phyloP scores from a whole-genome alignment of 2,329 filamentous ascomycete genomes.

The Curvularia sp. region DNA sequence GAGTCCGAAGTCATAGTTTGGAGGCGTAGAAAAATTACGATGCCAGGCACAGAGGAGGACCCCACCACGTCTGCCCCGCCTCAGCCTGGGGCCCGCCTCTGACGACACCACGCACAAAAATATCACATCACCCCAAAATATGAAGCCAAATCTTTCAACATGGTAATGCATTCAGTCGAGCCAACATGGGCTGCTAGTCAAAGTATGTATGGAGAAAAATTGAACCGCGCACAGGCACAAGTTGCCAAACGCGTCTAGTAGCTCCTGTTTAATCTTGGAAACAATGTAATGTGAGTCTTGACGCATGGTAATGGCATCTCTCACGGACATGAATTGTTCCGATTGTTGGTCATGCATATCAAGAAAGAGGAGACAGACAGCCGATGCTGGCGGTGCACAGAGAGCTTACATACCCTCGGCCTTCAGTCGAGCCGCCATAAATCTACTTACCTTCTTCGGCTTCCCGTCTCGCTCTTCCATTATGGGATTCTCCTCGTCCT shows the following conservation, averaged over 20 bases:
- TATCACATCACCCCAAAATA: not conserved
- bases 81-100: not conserved
- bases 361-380: not conserved
- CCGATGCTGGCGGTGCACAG: not conserved
- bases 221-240: constrained; percentile 42
- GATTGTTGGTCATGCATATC: constrained; percentile 3
- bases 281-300: constrained; percentile 48
- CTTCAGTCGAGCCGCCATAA: constrained; percentile 72
- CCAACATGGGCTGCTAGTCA: not conserved
- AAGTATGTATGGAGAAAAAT: constrained; percentile 36
- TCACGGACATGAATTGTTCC: constrained; percentile 51
- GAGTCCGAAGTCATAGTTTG: constrained; percentile 18
- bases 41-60: constrained; percentile 5
- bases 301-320: constrained; percentile 47
- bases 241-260: constrained; percentile 45
- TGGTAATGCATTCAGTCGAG: not conserved
- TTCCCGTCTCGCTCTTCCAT: constrained; percentile 70
- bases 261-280: constrained; percentile 45
- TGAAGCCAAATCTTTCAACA: not conserved
- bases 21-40: constrained; percentile 17
- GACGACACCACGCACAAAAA: not conserved
- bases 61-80: constrained; percentile 11
- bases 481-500: constrained; percentile 70
- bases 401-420: constrained; percentile 39
- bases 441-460: constrained; percentile 71